Evolutionary conservation across 306 rosid species (phyloP).

Genomic region (Dalbergia cochinchinensis): DNA sequence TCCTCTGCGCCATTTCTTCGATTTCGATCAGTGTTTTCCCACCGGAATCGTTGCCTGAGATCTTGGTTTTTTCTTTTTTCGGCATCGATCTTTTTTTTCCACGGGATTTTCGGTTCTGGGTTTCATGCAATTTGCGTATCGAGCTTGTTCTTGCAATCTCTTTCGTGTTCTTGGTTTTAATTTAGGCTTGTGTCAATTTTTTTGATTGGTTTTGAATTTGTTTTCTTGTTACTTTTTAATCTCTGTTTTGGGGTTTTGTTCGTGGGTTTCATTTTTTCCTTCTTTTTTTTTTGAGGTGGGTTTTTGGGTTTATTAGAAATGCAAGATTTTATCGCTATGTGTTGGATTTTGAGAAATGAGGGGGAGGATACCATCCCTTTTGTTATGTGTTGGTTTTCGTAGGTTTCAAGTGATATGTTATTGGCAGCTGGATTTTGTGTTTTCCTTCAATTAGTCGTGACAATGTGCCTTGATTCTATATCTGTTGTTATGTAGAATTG

Average conservation of each 20-base stretch:
- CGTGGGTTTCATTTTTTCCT: constrained; percentile 26
- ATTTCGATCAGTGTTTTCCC: constrained; percentile 58
- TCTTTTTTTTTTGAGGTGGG: constrained; percentile 44
- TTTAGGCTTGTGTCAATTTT: constrained; percentile 14
- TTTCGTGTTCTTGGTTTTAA: constrained; percentile 33
- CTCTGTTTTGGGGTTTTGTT: constrained; percentile 60
- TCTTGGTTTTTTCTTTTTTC: constrained; percentile 44
- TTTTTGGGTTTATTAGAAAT: constrained; percentile 41
- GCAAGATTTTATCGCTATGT: not conserved
- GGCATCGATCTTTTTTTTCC: constrained; percentile 20
- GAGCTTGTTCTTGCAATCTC: constrained; percentile 41
- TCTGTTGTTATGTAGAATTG: not conserved
- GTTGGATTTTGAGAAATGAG: not conserved
- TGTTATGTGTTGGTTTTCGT: not conserved
- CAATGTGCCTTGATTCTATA: constrained; percentile 21
- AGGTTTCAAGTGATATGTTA: constrained; percentile 21
- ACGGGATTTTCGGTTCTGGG: constrained; percentile 30
- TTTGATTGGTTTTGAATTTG: constrained; percentile 46
- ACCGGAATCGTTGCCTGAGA: constrained; percentile 55
- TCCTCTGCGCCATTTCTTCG: constrained; percentile 49
- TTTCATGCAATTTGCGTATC: constrained; percentile 50
- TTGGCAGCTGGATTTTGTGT: constrained; percentile 20
- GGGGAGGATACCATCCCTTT: constrained; percentile 8
- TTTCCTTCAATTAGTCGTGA: not conserved
- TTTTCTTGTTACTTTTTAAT: constrained; percentile 33